These are phyloP conservation scores for Trichomonas vaginalis DNA, from an alignment of 208 protist genomes.

Conservation along the genomic window DNA sequence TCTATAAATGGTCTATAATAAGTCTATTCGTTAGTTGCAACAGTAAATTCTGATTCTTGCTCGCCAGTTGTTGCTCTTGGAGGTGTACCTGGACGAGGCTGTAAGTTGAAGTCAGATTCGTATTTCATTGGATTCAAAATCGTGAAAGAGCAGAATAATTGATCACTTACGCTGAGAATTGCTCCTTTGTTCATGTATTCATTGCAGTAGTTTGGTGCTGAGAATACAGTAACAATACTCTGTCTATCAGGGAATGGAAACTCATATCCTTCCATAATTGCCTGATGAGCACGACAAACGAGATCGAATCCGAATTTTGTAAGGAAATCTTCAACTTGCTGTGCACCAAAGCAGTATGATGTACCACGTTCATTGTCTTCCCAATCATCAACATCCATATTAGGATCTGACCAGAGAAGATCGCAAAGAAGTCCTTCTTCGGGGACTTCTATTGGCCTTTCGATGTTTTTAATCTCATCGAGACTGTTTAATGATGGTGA, in stretches of 20 bases:
- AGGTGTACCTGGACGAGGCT: neutral
- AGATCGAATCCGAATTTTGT: conserved; percentile 94
- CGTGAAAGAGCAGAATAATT: conserved; percentile 46
- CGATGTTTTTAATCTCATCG: neutral
- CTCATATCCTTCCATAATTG: conserved; percentile 63
- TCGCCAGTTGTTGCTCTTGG: neutral
- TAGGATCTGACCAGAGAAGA: conserved; percentile 94
- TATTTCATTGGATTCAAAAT: neutral
- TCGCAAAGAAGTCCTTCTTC: conserved; percentile 85
- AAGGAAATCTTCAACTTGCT: conserved; percentile 89
- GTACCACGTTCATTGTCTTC: conserved; percentile 90
- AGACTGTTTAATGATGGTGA: neutral
- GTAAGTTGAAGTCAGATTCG: neutral
- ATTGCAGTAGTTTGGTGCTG: conserved; percentile 95
- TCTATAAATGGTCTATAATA: too few species aligned
- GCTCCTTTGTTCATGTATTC: conserved; percentile 98
- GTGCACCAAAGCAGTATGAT: conserved; percentile 86
- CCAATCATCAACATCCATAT: conserved; percentile 60
- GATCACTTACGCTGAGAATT: conserved; percentile 58
- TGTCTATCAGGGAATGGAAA: conserved; percentile 86
- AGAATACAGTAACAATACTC: conserved; percentile 96
- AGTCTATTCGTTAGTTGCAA: too few species aligned
- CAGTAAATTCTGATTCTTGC: neutral
- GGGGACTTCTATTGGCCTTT: neutral
- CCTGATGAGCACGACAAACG: conserved; percentile 93